Conservation (phyloP, 306 rosid genomes). For the Pyrus betulifolia region DNA sequence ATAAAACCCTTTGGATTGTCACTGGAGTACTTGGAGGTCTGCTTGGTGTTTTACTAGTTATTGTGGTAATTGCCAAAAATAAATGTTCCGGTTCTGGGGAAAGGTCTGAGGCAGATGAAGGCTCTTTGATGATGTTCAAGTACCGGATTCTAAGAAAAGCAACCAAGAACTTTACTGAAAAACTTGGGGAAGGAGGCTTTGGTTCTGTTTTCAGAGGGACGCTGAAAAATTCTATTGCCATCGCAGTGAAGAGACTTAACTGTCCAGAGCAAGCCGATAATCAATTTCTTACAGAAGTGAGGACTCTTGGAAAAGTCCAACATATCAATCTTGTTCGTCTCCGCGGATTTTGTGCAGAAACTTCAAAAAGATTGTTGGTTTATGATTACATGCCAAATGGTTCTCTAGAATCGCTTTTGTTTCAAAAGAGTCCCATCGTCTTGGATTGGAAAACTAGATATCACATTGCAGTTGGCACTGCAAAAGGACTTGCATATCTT, state of each 20-base stretch:
- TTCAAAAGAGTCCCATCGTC: background rate
- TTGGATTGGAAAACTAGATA: conserved; percentile 32
- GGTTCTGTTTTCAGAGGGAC: conserved; percentile 38
- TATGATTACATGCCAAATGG: conserved; percentile 37
- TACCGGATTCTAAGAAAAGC: conserved; percentile 21
- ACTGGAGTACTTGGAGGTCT: conserved; percentile 3
- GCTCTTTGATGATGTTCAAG: conserved; percentile 25
- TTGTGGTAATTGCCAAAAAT: background rate
- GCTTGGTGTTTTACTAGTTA: background rate
- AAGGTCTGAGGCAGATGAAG: conserved; percentile 6
- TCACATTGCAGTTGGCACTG: conserved; percentile 30
- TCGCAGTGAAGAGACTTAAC: conserved; percentile 39
- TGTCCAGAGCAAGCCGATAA: conserved; percentile 21
- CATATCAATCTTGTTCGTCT: conserved; percentile 38
- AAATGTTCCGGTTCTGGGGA: background rate
- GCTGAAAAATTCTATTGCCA: conserved; percentile 9
- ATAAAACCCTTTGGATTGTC: background rate
- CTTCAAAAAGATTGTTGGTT: conserved; percentile 25
- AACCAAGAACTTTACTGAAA: conserved; percentile 31
- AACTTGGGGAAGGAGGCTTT: conserved; percentile 40
- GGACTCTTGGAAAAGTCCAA: conserved; percentile 32
- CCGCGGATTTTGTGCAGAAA: conserved; percentile 27
- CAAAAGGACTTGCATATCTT: conserved; percentile 38
- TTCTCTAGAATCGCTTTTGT: conserved; percentile 32
- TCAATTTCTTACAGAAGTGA: conserved; percentile 35